Evolutionary conservation across 2,329 filamentous ascomycete species (phyloP).

Genomic region (Colletotrichum sublineola): DNA sequence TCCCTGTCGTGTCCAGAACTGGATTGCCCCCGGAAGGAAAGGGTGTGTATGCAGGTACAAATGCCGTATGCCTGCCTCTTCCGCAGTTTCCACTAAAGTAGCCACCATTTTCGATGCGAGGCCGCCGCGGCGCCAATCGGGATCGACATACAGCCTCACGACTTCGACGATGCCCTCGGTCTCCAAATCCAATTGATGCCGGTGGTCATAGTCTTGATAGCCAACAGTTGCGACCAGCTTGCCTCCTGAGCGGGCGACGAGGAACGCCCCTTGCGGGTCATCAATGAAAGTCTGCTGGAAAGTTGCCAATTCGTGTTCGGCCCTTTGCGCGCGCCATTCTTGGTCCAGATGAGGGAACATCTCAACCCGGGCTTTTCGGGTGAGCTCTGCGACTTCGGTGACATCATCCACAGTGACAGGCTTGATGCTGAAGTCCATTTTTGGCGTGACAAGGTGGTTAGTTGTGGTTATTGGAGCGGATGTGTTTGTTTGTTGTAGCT

Average conservation of each 20-base stretch:
- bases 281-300: slow-evolving; percentile 47
- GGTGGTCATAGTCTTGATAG: slow-evolving; percentile 46
- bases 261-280: slow-evolving; percentile 43
- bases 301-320: slow-evolving; percentile 41
- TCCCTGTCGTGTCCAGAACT: slow-evolving; percentile 47
- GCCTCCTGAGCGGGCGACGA: slow-evolving; percentile 42
- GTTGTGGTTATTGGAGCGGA: background rate
- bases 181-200: slow-evolving; percentile 43
- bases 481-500: background rate
- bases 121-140: slow-evolving; percentile 46
- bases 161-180: slow-evolving; percentile 46
- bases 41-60: slow-evolving; percentile 50
- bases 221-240: slow-evolving; percentile 47
- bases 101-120: slow-evolving; percentile 46
- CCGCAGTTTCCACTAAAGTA: slow-evolving; percentile 41
- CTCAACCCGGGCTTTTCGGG: slow-evolving; percentile 45
- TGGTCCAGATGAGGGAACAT: slow-evolving; percentile 49
- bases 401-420: slow-evolving; percentile 43
- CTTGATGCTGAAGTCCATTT: slow-evolving; percentile 40
- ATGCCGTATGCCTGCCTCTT: slow-evolving; percentile 38
- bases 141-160: slow-evolving; percentile 47
- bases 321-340: slow-evolving; percentile 40
- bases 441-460: background rate
- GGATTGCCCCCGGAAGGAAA: slow-evolving; percentile 46
- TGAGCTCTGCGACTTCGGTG: slow-evolving; percentile 45